Conservation (phyloP, 208 protist genomes). For the Vickermania ingenoplastis region DNA sequence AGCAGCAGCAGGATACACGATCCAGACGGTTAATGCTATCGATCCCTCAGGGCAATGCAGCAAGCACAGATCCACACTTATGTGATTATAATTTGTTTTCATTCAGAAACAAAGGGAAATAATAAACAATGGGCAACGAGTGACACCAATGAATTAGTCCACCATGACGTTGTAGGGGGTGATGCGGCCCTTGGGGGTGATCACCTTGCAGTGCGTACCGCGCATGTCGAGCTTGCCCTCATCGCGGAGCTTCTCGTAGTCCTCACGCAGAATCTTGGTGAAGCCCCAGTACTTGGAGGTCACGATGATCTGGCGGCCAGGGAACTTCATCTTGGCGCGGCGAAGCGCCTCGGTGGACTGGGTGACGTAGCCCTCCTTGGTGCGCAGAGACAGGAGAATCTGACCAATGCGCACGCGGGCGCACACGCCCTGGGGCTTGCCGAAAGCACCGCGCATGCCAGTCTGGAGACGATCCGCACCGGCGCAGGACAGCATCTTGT, state of each 20-base stretch:
- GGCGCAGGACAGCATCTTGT: constrained; percentile 99
- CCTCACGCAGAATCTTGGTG: constrained; percentile 62
- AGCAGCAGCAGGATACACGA: no score
- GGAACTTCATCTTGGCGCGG: constrained; percentile 79
- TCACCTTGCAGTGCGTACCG: constrained; percentile 20
- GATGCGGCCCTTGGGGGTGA: constrained; percentile 30
- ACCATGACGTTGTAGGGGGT: constrained; percentile 17
- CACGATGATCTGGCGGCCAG: constrained; percentile 25
- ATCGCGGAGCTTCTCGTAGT: constrained; percentile 58
- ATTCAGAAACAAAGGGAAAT: constrained; percentile 1
- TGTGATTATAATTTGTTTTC: no score
- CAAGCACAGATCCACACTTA: no score
- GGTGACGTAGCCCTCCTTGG: constrained; percentile 62
- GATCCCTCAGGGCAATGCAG: no score
- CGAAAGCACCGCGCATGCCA: constrained; percentile 97
- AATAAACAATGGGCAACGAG: background rate
- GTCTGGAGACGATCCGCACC: constrained; percentile 99
- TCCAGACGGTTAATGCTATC: no score
- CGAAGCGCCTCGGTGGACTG: constrained; percentile 69
- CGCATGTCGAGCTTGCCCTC: constrained; percentile 43
- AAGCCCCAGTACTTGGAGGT: constrained; percentile 53
- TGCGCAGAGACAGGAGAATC: constrained; percentile 96
- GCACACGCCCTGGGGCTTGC: constrained; percentile 95
- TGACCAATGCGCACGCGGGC: constrained; percentile 97
- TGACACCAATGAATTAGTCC: constrained; percentile 5